Conservation (phyloP, 1,139 yeast species). For the Suhomyces bokatorum region DNA sequence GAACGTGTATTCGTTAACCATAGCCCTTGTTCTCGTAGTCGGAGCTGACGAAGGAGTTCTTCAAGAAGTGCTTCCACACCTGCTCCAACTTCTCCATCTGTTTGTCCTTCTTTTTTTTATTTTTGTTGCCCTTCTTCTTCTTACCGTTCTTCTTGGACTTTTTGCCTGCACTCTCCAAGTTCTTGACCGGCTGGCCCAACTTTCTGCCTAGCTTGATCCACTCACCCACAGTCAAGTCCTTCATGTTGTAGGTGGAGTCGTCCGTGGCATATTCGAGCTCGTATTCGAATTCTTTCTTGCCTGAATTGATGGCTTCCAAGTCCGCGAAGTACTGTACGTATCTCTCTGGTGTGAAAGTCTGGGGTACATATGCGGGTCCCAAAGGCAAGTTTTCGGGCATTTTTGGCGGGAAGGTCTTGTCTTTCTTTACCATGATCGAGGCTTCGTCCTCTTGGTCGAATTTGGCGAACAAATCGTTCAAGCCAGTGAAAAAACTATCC, state of each 20-base stretch:
- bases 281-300: slow-evolving; percentile 51
- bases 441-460: slow-evolving; percentile 19
- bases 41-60: slow-evolving; percentile 61
- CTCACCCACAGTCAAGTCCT: slow-evolving; percentile 56
- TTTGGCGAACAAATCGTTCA: slow-evolving; percentile 35
- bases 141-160: slow-evolving; percentile 17
- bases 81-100: slow-evolving; percentile 22
- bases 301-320: slow-evolving; percentile 50
- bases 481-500: slow-evolving; percentile 53
- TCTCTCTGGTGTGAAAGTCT: slow-evolving; percentile 67
- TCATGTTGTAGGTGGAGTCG: slow-evolving; percentile 55
- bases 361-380: slow-evolving; percentile 78
- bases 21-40: slow-evolving; percentile 56
- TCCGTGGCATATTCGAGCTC: slow-evolving; percentile 72
- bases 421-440: slow-evolving; percentile 28
- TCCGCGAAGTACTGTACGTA: slow-evolving; percentile 76
- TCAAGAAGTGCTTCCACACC: slow-evolving; percentile 47
- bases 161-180: slow-evolving; percentile 13
- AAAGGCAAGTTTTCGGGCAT: slow-evolving; percentile 54
- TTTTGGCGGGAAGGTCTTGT: slow-evolving; percentile 66
- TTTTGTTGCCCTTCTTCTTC: slow-evolving; percentile 6
- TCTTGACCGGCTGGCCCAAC: slow-evolving; percentile 45
- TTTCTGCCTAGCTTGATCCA: slow-evolving; percentile 60
- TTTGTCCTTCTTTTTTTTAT: slow-evolving; percentile 8
- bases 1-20: slow-evolving; percentile 17